Conservation (phyloP, 805 yeast species). For the Starmera dryadoides region DNA sequence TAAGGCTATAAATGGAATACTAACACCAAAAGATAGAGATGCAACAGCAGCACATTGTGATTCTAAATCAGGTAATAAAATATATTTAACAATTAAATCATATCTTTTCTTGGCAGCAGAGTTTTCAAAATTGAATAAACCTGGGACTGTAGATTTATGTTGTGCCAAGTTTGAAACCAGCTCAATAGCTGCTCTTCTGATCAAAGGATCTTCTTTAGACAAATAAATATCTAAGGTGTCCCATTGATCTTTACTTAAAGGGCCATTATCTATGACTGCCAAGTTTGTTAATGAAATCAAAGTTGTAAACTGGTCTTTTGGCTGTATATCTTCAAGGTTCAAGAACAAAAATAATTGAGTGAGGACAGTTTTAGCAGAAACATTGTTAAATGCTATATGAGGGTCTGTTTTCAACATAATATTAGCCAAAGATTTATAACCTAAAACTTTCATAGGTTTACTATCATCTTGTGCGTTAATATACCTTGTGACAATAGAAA, state of each 20-base stretch:
- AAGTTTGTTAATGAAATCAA: slow-evolving; percentile 64
- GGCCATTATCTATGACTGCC: slow-evolving; percentile 38
- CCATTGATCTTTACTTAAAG: slow-evolving; percentile 31
- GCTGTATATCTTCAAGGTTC: slow-evolving; percentile 15
- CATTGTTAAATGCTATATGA: slow-evolving; percentile 30
- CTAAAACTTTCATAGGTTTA: slow-evolving; percentile 13
- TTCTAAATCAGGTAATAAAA: slow-evolving; percentile 28
- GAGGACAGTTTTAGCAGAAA: slow-evolving; percentile 32
- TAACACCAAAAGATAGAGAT: slow-evolving; percentile 26
- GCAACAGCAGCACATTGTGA: slow-evolving; percentile 37
- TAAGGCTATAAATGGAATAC: slow-evolving; percentile 27
- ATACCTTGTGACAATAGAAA: slow-evolving; percentile 31
- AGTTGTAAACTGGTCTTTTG: slow-evolving; percentile 40
- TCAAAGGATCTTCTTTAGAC: slow-evolving; percentile 34
- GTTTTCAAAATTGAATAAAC: slow-evolving; percentile 49
- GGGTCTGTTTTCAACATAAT: slow-evolving; percentile 42
- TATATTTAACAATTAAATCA: slow-evolving; percentile 31
- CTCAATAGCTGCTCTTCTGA: slow-evolving; percentile 59
- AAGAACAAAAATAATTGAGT: slow-evolving; percentile 39
- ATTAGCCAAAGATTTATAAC: slow-evolving; percentile 35
- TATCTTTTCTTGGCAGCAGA: slow-evolving; percentile 31
- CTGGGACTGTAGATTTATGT: slow-evolving; percentile 33
- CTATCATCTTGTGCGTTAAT: slow-evolving; percentile 15
- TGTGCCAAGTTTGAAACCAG: slow-evolving; percentile 53
- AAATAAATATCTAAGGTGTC: slow-evolving; percentile 35